Conservation (phyloP, 2,329 filamentous ascomycete species). For the Cryphonectria nitschkei region DNA sequence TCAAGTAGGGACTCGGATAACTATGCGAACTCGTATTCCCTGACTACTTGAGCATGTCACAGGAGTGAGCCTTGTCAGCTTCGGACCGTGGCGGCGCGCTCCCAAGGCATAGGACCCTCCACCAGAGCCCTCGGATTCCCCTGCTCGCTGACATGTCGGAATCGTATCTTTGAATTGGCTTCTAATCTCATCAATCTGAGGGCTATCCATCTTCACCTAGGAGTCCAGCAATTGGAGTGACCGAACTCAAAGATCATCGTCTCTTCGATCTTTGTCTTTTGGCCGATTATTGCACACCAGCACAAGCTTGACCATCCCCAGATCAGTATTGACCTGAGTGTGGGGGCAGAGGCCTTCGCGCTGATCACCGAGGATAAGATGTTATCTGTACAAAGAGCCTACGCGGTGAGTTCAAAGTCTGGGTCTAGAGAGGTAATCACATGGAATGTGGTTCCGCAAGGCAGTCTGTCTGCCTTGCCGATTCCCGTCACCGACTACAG, state of each 20-base stretch:
- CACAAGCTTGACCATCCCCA: not conserved
- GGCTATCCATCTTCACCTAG: not conserved
- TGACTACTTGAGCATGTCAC: not conserved
- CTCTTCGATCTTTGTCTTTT: not conserved
- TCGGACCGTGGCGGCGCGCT: not conserved
- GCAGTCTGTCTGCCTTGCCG: not conserved
- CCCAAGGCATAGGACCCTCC: not conserved
- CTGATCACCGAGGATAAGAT: not conserved
- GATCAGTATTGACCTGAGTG: not conserved
- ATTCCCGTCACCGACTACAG: not conserved
- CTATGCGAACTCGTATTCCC: not conserved
- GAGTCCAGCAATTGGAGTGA: not conserved
- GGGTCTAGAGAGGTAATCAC: not conserved
- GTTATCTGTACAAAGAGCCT: not conserved
- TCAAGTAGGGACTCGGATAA: not conserved
- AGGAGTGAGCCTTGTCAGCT: not conserved
- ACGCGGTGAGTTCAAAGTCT: not conserved
- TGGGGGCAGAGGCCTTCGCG: not conserved
- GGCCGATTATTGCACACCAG: not conserved
- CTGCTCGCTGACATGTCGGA: not conserved
- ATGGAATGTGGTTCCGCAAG: not conserved
- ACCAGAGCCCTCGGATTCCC: not conserved
- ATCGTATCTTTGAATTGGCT: not conserved
- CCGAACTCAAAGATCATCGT: not conserved
- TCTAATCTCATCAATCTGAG: not conserved